Base-by-base conservation (phyloP, 169 alveolate genomes). In the Eimeria sp. region DNA sequence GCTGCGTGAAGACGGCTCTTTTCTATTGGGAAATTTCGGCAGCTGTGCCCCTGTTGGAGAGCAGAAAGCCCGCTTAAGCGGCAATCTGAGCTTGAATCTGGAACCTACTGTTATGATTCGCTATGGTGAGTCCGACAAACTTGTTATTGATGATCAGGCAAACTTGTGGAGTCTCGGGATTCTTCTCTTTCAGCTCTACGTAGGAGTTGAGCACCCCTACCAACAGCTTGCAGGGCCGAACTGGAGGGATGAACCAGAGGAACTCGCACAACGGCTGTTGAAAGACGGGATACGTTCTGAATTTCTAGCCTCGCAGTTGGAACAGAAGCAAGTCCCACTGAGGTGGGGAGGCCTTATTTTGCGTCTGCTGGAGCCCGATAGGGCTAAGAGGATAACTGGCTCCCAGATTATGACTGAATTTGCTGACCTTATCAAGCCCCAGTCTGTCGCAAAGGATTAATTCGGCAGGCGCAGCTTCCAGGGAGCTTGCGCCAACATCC, bases 1-100 rank as follows among this genome's bases (percentile, higher is more conserved):
- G 43, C 6, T 78, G 88, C 88, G 27, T 9, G 51, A 45, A n/a
- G 89, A 80, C 27, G 89, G 89, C 51, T 80, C 89, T 4, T 80
- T 80, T n/a, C 22, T 80, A 6, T 80, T 80, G 70, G 89, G 70
- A 14, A 51, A 80, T 30, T 80, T 80, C 20, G 89, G 45, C 51
- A 49, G 49, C 25, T 45, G 27, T 30, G 43, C 47, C 51, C 63
- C 67, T 27, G 47, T 80, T 34, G 89, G 89, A 49, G 47, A 80
- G 4, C 27, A 30, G 10, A 13, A 49, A 27, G 6, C 63, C 70
- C 11, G 49, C 7, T 6, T 49, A n/a, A 4, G 43, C 11, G 10
- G 51, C 43, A 0, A 10, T 4, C 5, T 27, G 34, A 16, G 47
- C 5, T 5, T 45, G 20, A 6, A 22, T 13, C 63, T 70, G 0